A percentile compares a stretch with the other conserved stretches of the same genome.
Evolutionary conservation across 257 asterid genomes (phyloP).

Genomic region (Handroanthus guayacan): DNA sequence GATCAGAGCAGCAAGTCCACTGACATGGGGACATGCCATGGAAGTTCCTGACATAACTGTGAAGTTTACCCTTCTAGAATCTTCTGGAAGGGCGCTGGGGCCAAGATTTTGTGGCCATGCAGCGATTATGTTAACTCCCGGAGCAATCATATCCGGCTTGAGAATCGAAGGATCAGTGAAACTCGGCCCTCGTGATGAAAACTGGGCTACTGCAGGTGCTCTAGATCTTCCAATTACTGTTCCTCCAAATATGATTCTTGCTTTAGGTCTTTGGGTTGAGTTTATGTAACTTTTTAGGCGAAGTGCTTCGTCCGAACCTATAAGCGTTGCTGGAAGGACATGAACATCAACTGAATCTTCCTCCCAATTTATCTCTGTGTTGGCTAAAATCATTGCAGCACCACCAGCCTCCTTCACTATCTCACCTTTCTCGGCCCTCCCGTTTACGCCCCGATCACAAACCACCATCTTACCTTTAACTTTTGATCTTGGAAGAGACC

Average conservation of each 20-base stretch:
- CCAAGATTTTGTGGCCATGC: conserved; percentile 96
- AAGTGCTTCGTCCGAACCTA: conserved; percentile 72
- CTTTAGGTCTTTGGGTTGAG: conserved; percentile 62
- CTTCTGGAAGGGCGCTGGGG: conserved; percentile 87
- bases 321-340: conserved; percentile 77
- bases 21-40: conserved; percentile 94
- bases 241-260: conserved; percentile 79
- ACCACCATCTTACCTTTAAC: conserved; percentile 80
- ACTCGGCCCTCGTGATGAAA: conserved; percentile 92
- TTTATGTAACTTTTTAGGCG: conserved; percentile 60
- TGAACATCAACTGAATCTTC: conserved; percentile 91
- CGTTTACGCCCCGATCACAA: conserved; percentile 86
- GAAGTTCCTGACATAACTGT: conserved; percentile 94
- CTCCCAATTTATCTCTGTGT: conserved; percentile 75
- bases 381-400: conserved; percentile 76
- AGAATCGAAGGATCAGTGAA: conserved; percentile 79
- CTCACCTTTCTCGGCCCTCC: conserved; percentile 90
- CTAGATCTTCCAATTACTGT: conserved; percentile 62
- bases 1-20: conserved; percentile 80
- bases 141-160: conserved; percentile 91
- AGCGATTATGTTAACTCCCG: conserved; percentile 91
- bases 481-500: conserved; percentile 65
- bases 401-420: conserved; percentile 88
- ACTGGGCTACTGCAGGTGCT: conserved; percentile 91
- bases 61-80: conserved; percentile 89